A percentile compares a stretch with the other conserved stretches of the same genome.
Evolutionary conservation across 345 rosid species (phyloP).

Genomic region (Sapria himalayana): DNA sequence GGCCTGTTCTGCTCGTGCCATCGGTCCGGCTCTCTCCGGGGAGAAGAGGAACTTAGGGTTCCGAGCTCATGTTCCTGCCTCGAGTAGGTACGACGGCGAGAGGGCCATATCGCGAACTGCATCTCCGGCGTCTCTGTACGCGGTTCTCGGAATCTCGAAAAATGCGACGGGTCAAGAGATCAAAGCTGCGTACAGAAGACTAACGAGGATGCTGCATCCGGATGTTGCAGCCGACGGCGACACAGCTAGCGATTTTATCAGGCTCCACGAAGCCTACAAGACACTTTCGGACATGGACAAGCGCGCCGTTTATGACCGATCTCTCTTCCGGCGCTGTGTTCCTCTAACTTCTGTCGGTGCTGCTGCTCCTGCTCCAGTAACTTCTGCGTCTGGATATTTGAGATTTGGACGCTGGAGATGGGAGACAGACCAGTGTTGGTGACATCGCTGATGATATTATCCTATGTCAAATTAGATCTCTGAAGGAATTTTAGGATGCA

Average conservation of each 20-base stretch:
- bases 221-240: conserved; percentile 20
- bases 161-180: conserved; percentile 41
- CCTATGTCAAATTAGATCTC: too few species aligned
- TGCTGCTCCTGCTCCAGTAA: background rate
- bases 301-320: conserved; percentile 33
- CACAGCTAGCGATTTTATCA: conserved; percentile 25
- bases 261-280: conserved; percentile 37
- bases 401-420: conserved; percentile 20
- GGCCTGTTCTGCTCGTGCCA: conserved; percentile 7
- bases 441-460: too few species aligned
- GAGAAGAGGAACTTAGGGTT: too few species aligned
- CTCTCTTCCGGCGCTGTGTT: conserved; percentile 13
- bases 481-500: too few species aligned
- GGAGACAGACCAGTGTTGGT: conserved; percentile 78
- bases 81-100: conserved; percentile 22
- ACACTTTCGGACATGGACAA: conserved; percentile 49
- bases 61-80: conserved; percentile 17
- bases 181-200: conserved; percentile 39
- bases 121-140: conserved; percentile 17
- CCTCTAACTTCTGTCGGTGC: conserved; percentile 8
- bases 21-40: conserved; percentile 17
- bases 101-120: conserved; percentile 9
- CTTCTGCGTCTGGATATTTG: conserved; percentile 11
- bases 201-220: conserved; percentile 46
- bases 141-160: conserved; percentile 31